Percentiles rank a stretch among this genome's conserved stretches.
Conservation (phyloP, 2,329 filamentous ascomycete species). For the Microsporum ferrugineum region DNA sequence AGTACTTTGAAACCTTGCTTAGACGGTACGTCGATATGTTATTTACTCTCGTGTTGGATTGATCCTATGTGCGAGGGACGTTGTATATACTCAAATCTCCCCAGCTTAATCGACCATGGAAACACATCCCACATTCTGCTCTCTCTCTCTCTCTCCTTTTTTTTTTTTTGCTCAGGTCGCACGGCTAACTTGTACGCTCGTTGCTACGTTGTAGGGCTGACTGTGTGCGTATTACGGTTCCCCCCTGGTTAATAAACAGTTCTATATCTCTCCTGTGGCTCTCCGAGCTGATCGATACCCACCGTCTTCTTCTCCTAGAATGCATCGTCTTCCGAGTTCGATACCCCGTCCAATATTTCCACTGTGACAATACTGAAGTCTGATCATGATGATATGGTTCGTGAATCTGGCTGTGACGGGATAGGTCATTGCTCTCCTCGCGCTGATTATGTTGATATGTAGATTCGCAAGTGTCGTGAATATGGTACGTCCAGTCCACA, state of each 20-base stretch:
- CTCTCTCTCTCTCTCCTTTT: neutral
- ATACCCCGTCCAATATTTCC: constrained; percentile 26
- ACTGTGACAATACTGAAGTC: constrained; percentile 46
- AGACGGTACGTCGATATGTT: constrained; percentile 42
- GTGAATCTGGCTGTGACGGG: constrained; percentile 13
- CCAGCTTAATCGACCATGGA: neutral
- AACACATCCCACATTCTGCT: neutral
- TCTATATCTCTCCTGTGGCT: neutral
- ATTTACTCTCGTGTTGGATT: neutral
- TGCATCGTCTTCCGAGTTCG: constrained; percentile 22
- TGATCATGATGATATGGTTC: constrained; percentile 52
- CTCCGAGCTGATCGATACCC: neutral
- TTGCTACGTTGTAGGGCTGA: constrained; percentile 4
- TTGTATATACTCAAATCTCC: neutral
- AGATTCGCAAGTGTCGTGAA: constrained; percentile 21
- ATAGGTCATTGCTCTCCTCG: constrained; percentile 7
- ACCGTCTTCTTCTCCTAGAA: neutral
- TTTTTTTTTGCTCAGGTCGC: neutral
- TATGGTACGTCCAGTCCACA: constrained; percentile 18
- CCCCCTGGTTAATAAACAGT: neutral
- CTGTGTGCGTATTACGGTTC: constrained; percentile 5
- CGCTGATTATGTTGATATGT: constrained; percentile 4
- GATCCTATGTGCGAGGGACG: neutral
- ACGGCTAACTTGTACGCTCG: neutral
- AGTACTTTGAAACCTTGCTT: constrained; percentile 51